Conservation (phyloP, 495 filamentous ascomycete species). For the Penicillium desertorum region DNA sequence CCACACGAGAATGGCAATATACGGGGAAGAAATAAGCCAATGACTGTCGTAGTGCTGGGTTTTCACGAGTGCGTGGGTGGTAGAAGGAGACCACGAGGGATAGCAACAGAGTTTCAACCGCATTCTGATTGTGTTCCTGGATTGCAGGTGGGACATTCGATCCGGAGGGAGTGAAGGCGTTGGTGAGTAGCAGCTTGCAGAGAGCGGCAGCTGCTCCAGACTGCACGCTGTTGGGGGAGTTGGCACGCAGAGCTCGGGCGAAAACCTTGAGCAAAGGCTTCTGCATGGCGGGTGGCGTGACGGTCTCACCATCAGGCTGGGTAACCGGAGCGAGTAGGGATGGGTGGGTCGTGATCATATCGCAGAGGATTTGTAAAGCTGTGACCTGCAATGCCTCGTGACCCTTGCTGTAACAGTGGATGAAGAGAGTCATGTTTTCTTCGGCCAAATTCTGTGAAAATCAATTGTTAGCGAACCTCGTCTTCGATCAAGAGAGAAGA, state of each 20-base stretch:
- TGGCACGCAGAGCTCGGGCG: slow-evolving; percentile 68
- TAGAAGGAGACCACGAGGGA: slow-evolving; percentile 85
- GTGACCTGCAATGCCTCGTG: slow-evolving; percentile 86
- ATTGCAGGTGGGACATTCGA: slow-evolving; percentile 45
- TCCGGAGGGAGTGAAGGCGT: slow-evolving; percentile 45
- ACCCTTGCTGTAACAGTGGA: slow-evolving; percentile 93
- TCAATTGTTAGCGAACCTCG: slow-evolving; percentile 15
- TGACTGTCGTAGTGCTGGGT: slow-evolving; percentile 84
- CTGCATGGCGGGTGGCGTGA: slow-evolving; percentile 45
- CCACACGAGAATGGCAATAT: slow-evolving; percentile 78
- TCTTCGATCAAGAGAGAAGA: background rate
- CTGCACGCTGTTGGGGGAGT: slow-evolving; percentile 69
- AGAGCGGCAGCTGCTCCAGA: slow-evolving; percentile 78
- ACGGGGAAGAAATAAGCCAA: slow-evolving; percentile 95
- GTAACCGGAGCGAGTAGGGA: slow-evolving; percentile 59
- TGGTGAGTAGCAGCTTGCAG: slow-evolving; percentile 80
- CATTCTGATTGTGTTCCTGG: slow-evolving; percentile 45
- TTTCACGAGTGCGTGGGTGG: slow-evolving; percentile 77
- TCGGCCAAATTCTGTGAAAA: slow-evolving; percentile 68
- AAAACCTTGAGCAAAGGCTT: slow-evolving; percentile 75
- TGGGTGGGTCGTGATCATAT: slow-evolving; percentile 87
- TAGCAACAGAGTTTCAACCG: slow-evolving; percentile 69
- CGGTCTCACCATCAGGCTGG: slow-evolving; percentile 42
- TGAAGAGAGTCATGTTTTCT: slow-evolving; percentile 89
- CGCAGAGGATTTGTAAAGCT: slow-evolving; percentile 87